These are phyloP conservation scores for Incumbomyces lentus DNA, from an alignment of 2,329 filamentous ascomycete species.

Conservation along the genomic window DNA sequence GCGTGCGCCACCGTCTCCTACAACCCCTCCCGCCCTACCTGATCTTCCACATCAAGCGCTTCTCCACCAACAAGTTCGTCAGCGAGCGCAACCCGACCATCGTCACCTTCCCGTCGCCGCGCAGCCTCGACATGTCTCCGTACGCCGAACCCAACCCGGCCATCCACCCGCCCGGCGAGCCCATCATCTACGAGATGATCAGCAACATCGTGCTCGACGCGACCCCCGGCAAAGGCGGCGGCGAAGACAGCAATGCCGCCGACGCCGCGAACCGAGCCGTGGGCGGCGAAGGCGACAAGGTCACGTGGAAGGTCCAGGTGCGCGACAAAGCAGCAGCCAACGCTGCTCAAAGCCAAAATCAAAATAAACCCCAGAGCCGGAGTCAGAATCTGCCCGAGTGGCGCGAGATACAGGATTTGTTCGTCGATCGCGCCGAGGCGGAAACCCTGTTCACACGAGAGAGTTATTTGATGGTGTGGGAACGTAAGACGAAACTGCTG, in stretches of 20 bases:
- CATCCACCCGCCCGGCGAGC: constrained; percentile 57
- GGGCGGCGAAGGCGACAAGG: constrained; percentile 81
- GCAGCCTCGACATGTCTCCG: constrained; percentile 73
- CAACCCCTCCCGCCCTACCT: constrained; percentile 88
- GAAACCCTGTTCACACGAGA: constrained; percentile 89
- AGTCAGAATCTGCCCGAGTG: constrained; percentile 57
- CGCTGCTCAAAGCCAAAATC: constrained; percentile 7
- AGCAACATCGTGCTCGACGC: constrained; percentile 69
- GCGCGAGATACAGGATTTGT: constrained; percentile 89
- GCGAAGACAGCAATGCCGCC: constrained; percentile 30
- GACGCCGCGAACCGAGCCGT: constrained; percentile 46
- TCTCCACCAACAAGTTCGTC: constrained; percentile 93
- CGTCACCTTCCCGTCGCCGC: constrained; percentile 82
- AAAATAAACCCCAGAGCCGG: constrained; percentile 1
- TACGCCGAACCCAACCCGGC: constrained; percentile 82
- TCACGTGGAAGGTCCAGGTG: constrained; percentile 90
- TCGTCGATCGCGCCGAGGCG: constrained; percentile 76
- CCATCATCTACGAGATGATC: constrained; percentile 89
- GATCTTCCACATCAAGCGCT: constrained; percentile 92
- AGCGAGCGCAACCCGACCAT: constrained; percentile 94
- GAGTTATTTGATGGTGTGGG: constrained; percentile 94
- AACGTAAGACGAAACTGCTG: constrained; percentile 59
- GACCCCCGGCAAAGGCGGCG: constrained; percentile 58
- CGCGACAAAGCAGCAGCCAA: constrained; percentile 51
- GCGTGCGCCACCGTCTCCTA: constrained; percentile 77